Evolutionary conservation across 2,329 filamentous ascomycete genomes (phyloP).

Genomic region (Rutstroemia sp.): DNA sequence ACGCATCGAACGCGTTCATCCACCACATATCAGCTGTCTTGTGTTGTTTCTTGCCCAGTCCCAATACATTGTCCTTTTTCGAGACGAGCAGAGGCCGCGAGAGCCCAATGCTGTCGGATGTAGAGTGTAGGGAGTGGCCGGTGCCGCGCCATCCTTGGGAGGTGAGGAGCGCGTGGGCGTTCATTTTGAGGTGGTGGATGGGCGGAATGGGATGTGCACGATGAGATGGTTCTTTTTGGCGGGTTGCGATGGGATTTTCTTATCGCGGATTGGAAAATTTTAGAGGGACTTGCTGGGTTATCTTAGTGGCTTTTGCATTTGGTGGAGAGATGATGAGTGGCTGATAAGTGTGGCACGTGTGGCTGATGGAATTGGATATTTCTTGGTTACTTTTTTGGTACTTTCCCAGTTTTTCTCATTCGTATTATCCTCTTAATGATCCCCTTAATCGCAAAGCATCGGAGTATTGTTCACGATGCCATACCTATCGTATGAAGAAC

Average conservation of each 20-base stretch:
- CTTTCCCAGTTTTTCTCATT: too few species aligned
- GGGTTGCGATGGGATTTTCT: slow-evolving; percentile 1
- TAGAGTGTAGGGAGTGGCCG: slow-evolving; percentile 79
- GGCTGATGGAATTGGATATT: too few species aligned
- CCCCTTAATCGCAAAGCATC: too few species aligned
- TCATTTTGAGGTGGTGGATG: slow-evolving; percentile 47
- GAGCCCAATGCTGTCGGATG: slow-evolving; percentile 65
- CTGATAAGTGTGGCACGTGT: too few species aligned
- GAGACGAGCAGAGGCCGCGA: slow-evolving; percentile 76
- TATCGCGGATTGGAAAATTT: slow-evolving; percentile 8
- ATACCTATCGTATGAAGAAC: slow-evolving; percentile 53
- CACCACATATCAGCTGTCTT: slow-evolving; percentile 81
- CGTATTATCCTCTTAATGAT: too few species aligned
- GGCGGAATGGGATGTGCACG: background rate
- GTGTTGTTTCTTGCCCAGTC: slow-evolving; percentile 70
- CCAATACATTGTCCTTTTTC: slow-evolving; percentile 73
- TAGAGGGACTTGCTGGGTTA: slow-evolving; percentile 1
- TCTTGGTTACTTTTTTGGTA: too few species aligned
- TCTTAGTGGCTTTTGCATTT: background rate
- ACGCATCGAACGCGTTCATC: slow-evolving; percentile 89
- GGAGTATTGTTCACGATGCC: slow-evolving; percentile 15
- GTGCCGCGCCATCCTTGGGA: slow-evolving; percentile 85
- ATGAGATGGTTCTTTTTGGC: background rate
- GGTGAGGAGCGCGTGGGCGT: slow-evolving; percentile 75
- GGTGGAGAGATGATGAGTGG: too few species aligned